Base-by-base conservation (phyloP, 2,329 filamentous ascomycete species). In the Hansfordia pulvinata region DNA sequence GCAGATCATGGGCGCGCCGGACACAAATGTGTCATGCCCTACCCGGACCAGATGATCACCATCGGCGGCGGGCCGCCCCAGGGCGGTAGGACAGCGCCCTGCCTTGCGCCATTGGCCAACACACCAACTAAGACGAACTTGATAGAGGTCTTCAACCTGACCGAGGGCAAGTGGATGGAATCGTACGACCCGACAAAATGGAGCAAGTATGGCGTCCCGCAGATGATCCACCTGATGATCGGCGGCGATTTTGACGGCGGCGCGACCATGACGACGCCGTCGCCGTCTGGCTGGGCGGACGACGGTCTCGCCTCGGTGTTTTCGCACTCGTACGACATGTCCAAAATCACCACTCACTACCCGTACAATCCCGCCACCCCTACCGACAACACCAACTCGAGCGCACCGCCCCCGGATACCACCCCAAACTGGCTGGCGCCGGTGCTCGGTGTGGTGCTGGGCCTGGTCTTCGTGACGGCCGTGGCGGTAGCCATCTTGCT, bases 31-130 rank as follows among this genome's bases (percentile, higher is more conserved):
- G 70, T 85, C 38, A 68, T 69, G 39, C 68, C 69, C 2, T 88
- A 83, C 52, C 76, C 84, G 10, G 74, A 77, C 31, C 82, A 88
- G 48, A 85, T 92, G 74, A 60, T 90, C 34, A 63, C 77, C 6
- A 59, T 88, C 10, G 83, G 83, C 15, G 83, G 83, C 8, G 77
- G 53, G 2, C 22, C 59, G 5, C 20, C 40, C 2, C 11, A 41
- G 2, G 54, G 49, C 2, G 16, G 10, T 1, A 23, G 5, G 1
- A 21, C 24, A 0, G 30, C 42, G 1, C 34, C 32, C 1, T 79
- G 72, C 30, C 46, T 79, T 2, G n/a, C n/a, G n/a, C n/a, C n/a
- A n/a, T n/a, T n/a, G n/a, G n/a, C n/a, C n/a, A n/a, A n/a, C n/a
- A n/a, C n/a, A n/a, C n/a, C n/a, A n/a, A n/a, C n/a, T n/a, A n/a